Evolutionary conservation across 345 rosid genomes (phyloP).

Genomic region (Tarenaya hassleriana): DNA sequence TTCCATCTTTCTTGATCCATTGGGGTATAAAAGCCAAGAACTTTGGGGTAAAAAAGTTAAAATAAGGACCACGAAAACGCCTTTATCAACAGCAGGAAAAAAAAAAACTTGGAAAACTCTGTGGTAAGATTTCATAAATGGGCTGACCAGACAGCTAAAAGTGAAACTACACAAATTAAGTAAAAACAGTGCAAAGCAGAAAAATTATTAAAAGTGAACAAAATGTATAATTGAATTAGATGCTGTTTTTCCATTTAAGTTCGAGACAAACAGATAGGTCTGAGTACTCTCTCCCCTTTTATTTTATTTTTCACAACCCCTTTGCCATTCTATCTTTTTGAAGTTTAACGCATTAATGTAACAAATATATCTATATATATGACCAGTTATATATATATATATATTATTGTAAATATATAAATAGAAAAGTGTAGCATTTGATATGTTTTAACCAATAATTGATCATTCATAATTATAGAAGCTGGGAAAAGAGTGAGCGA

Average conservation of each 20-base stretch:
- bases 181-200: conserved; percentile 18
- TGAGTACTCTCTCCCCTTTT: conserved; percentile 12
- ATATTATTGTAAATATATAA: neutral
- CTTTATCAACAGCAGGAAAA: conserved; percentile 25
- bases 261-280: conserved; percentile 22
- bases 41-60: conserved; percentile 9
- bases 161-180: conserved; percentile 28
- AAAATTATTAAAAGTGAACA: neutral
- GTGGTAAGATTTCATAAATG: conserved; percentile 20
- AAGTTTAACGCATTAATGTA: too few species aligned
- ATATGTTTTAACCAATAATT: too few species aligned
- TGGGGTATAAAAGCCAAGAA: too few species aligned
- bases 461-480: neutral
- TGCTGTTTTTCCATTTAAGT: conserved; percentile 17
- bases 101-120: conserved; percentile 4
- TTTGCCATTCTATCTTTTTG: conserved; percentile 26
- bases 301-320: conserved; percentile 11
- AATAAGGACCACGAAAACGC: conserved; percentile 18
- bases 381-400: neutral
- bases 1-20: too few species aligned
- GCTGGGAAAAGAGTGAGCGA: conserved; percentile 12
- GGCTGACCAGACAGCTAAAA: conserved; percentile 25
- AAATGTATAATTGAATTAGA: conserved; percentile 10
- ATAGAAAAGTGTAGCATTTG: too few species aligned
- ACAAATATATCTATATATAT: neutral